These are phyloP conservation scores for Guadua angustifolia DNA, from an alignment of 176 grass and related monocot genomes.

Conservation along the genomic window DNA sequence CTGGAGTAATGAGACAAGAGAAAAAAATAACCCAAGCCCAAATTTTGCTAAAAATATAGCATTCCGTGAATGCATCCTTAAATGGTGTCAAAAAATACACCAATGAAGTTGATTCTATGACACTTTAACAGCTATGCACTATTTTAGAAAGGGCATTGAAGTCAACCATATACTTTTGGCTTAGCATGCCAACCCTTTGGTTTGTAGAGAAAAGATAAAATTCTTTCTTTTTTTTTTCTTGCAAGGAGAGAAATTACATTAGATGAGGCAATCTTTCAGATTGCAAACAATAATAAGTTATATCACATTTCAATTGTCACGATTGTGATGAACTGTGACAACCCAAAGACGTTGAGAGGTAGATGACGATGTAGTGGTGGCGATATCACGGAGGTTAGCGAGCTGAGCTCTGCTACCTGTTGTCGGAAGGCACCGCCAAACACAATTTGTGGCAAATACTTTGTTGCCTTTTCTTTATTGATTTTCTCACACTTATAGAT, in stretches of 20 bases:
- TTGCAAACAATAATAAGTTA: not conserved
- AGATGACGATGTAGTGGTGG: no score
- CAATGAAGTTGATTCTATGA: constrained; percentile 6
- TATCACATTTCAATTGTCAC: constrained; percentile 7
- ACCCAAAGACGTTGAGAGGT: no score
- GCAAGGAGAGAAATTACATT: constrained; percentile 7
- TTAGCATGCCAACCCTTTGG: not conserved
- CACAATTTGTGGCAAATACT: no score
- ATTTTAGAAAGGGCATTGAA: constrained; percentile 1
- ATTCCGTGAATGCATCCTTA: not conserved
- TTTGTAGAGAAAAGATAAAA: not conserved
- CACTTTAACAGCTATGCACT: not conserved
- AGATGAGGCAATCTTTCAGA: not conserved
- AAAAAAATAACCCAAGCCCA: not conserved
- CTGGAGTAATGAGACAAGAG: not conserved
- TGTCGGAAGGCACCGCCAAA: no score
- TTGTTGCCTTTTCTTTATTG: no score
- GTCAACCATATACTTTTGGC: constrained; percentile 18
- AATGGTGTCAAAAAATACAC: not conserved
- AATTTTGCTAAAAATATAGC: constrained; percentile 8
- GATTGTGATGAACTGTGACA: constrained; percentile 22
- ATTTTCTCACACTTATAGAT: no score
- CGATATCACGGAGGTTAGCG: no score
- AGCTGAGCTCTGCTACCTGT: no score
- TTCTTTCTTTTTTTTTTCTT: not conserved